Evolutionary conservation across 345 rosid genomes (phyloP).

Genomic region (Gossypium turneri): DNA sequence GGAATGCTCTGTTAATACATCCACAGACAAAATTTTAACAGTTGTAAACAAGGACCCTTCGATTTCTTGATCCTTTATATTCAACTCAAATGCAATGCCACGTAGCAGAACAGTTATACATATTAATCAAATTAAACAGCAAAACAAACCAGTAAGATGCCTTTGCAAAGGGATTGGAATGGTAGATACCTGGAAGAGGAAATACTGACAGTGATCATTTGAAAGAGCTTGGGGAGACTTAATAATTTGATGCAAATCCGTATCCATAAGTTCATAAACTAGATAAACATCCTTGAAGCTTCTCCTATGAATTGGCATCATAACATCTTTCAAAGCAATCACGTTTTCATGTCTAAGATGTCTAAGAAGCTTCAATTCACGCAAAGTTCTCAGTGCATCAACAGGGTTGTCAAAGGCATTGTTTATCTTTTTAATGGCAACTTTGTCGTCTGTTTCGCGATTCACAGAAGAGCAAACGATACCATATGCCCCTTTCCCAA

Average conservation of each 20-base stretch:
- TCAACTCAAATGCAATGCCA: neutral
- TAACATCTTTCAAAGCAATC: conserved; percentile 72
- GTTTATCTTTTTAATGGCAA: conserved; percentile 76
- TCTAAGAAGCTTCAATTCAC: conserved; percentile 81
- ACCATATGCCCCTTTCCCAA: conserved; percentile 80
- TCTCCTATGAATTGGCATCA: conserved; percentile 60
- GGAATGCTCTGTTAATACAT: neutral
- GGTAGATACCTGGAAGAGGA: conserved; percentile 62
- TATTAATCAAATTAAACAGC: neutral
- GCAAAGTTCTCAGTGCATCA: conserved; percentile 69
- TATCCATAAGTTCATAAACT: conserved; percentile 84
- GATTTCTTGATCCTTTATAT: neutral
- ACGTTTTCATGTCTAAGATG: conserved; percentile 76
- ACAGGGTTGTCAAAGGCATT: conserved; percentile 65
- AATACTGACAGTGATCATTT: conserved; percentile 77
- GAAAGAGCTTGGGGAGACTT: conserved; percentile 74
- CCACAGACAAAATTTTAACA: neutral
- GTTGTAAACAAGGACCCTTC: neutral
- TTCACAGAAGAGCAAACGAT: conserved; percentile 73
- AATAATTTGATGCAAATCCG: conserved; percentile 78
- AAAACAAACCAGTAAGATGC: neutral
- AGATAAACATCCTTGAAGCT: conserved; percentile 82
- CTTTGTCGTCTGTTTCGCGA: conserved; percentile 60
- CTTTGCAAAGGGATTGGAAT: neutral
- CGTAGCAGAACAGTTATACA: too few relatives aligned